Base-by-base conservation (phyloP, 441 rosid genomes). In the Lagerstroemia fauriei region DNA sequence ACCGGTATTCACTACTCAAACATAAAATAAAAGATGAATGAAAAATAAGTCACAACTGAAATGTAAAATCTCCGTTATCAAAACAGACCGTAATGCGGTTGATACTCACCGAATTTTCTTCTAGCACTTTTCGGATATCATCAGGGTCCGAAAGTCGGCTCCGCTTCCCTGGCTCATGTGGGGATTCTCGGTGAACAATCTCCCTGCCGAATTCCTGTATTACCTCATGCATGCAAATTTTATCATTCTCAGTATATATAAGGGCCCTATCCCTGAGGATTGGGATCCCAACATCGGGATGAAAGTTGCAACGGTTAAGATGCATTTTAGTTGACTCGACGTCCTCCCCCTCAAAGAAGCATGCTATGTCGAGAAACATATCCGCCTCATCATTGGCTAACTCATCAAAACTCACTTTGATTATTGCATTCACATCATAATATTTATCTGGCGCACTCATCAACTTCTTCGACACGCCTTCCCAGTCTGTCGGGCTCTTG, bases 261-360 rank as follows among this genome's bases (percentile, higher is more conserved):
- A 73, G 76, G 9, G 48, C 32, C 51, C 41, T 73, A 41, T 34
- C 50, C 32, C 32, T 47, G n/a, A 73, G 76, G 20, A 73, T 44
- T 47, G 41, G 24, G 27, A 73, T 41, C 76, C 76, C 76, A 47
- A 34, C 41, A 32, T 73, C 76, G 1, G 53, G 48, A 11, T 34
- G 4, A 44, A 73, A 73, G 25, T 73, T 34, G 76, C 76, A 73
- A 8, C 76, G 47, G 76, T 32, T 3, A 34, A 73, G 41, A 25
- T 29, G 25, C 48, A 41, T 44, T 20, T 10, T 73, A 7, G 11
- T 44, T 12, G 9, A 12, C 32, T 41, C 50, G 4, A 14, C 41
- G 41, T 34, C 76, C 51, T 73, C 76, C n/a, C 76, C 76, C 14
- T 73, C 41, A 44, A 73, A 73, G 51, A 73, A 73, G 50, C 76